Percentiles rank a stretch among this genome's conserved stretches.
Conservation (phyloP, 257 asterid species). For the Capsicum rhomboideum region DNA sequence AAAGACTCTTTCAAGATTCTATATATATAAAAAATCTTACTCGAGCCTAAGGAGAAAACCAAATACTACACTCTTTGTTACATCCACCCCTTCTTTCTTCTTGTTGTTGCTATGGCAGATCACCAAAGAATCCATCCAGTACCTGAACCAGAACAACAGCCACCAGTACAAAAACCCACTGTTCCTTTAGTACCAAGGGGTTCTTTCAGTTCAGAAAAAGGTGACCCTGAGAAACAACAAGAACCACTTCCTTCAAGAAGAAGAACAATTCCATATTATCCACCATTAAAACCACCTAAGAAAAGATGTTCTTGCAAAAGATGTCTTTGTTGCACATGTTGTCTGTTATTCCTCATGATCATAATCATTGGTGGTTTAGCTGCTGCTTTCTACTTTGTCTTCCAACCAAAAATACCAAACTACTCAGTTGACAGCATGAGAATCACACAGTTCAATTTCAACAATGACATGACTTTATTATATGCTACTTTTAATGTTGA, state of each 20-base stretch:
- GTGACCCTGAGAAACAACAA: conserved; percentile 50
- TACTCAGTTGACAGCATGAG: conserved; percentile 71
- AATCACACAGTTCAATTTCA: conserved; percentile 39
- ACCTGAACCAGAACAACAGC: conserved; percentile 33
- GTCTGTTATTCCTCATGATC: conserved; percentile 29
- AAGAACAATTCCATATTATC: conserved; percentile 5
- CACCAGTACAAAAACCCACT: conserved; percentile 28
- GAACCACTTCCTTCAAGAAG: background rate
- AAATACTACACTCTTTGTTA: background rate
- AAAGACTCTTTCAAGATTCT: background rate
- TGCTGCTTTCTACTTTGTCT: conserved; percentile 56
- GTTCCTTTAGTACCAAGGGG: conserved; percentile 57
- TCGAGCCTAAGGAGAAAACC: background rate
- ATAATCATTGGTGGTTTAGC: conserved; percentile 44
- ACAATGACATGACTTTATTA: conserved; percentile 51
- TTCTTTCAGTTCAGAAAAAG: conserved; percentile 58
- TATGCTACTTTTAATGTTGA: conserved; percentile 54
- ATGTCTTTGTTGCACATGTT: conserved; percentile 67
- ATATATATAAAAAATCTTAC: background rate
- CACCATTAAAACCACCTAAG: conserved; percentile 41
- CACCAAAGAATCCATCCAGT: conserved; percentile 70
- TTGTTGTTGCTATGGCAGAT: conserved; percentile 47
- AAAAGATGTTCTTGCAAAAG: conserved; percentile 39
- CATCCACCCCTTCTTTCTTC: background rate
- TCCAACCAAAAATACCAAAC: conserved; percentile 63